These are phyloP conservation scores for Globisporangium parvum DNA, from an alignment of 352 stramenopile genomes.

Conservation along the genomic window DNA sequence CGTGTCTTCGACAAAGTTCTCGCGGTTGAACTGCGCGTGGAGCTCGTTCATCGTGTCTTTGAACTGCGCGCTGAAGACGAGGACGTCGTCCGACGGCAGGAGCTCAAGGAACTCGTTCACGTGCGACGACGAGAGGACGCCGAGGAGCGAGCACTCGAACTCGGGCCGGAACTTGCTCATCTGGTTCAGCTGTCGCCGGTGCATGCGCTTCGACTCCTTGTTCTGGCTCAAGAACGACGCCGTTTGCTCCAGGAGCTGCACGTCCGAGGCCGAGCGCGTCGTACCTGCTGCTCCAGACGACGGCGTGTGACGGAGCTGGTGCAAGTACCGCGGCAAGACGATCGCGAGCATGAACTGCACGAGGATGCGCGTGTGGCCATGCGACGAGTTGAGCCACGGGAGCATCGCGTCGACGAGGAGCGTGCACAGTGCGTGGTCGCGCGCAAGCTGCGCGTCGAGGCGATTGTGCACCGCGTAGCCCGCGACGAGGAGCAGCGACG, in stretches of 20 bases:
- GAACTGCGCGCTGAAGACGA: constrained; percentile 52
- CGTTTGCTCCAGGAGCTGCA: constrained; percentile 47
- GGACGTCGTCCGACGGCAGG: constrained; percentile 45
- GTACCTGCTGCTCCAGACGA: neutral
- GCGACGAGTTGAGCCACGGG: constrained; percentile 71
- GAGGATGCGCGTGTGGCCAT: constrained; percentile 79
- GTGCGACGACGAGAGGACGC: constrained; percentile 46
- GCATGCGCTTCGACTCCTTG: constrained; percentile 81
- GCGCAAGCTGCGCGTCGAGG: constrained; percentile 21
- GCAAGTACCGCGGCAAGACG: constrained; percentile 59
- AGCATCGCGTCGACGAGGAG: constrained; percentile 46
- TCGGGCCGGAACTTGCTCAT: constrained; percentile 54
- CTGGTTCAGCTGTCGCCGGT: constrained; percentile 62
- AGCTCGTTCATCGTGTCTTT: constrained; percentile 60
- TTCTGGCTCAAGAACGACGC: constrained; percentile 68
- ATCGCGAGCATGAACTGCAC: constrained; percentile 62
- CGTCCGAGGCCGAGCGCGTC: constrained; percentile 6
- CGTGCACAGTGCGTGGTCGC: constrained; percentile 13
- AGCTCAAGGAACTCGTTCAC: constrained; percentile 79
- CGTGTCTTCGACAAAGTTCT: constrained; percentile 37
- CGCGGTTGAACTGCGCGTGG: constrained; percentile 70
- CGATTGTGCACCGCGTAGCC: constrained; percentile 30
- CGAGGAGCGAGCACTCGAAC: constrained; percentile 68
- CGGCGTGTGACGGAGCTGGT: constrained; percentile 19
- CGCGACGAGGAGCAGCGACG: constrained; percentile 54